These are phyloP conservation scores for Chlamydomonas eustigma DNA, from an alignment of 139 green algal species.

Conservation along the genomic window DNA sequence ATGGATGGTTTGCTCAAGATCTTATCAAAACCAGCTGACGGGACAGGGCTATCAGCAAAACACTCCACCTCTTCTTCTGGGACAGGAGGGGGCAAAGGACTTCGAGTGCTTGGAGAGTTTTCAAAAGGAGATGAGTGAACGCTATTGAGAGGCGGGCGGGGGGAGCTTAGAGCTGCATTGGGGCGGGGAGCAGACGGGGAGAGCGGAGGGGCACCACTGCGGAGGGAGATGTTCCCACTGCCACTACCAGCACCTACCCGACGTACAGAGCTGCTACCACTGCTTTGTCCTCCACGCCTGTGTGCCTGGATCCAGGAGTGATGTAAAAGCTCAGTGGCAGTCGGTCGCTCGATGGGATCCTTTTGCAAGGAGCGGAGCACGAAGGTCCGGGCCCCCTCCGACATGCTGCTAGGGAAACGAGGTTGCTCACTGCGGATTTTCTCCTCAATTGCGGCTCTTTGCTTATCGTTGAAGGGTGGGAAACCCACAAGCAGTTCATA, in stretches of 20 bases:
- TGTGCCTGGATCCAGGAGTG: constrained; percentile 21
- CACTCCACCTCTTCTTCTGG: not conserved
- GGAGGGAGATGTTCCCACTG: not conserved
- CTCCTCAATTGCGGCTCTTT: constrained; percentile 11
- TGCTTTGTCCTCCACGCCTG: not conserved
- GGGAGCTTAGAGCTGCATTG: not conserved
- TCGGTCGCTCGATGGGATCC: constrained; percentile 38
- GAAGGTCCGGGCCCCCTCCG: constrained; percentile 41
- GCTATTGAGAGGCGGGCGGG: too few species aligned
- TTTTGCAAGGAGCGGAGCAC: constrained; percentile 56
- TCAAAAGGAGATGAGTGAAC: not conserved
- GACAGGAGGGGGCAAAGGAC: not conserved
- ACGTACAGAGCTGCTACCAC: not conserved
- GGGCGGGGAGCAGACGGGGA: not conserved
- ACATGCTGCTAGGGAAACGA: constrained; percentile 38
- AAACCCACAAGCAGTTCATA: constrained; percentile 32
- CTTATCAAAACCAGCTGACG: not conserved
- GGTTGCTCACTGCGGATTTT: constrained; percentile 12
- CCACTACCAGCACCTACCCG: too few species aligned
- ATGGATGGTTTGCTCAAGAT: not conserved
- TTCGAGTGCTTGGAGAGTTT: not conserved
- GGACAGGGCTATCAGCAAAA: not conserved
- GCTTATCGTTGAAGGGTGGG: constrained; percentile 21
- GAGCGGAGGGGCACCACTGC: not conserved
- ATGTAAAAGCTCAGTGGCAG: constrained; percentile 26